Evolutionary conservation across 129 eudicot species (phyloP).

Genomic region (Calendula officinalis): DNA sequence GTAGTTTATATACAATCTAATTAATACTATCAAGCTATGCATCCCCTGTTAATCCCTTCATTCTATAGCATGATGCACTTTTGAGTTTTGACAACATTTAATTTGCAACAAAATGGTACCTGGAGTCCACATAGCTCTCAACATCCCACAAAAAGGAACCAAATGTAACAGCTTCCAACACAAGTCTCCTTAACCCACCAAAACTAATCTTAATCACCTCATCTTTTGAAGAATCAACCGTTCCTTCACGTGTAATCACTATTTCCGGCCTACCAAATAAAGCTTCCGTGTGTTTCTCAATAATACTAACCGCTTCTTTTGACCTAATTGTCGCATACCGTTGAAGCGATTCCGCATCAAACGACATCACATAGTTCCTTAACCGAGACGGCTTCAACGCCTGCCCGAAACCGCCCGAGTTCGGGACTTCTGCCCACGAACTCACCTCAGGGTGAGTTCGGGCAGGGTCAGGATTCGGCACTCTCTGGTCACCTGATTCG

Average conservation of each 20-base stretch:
- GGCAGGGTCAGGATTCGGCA: constrained; percentile 19
- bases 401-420: constrained; percentile 43
- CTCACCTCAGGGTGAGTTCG: constrained; percentile 64
- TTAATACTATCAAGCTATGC: constrained; percentile 13
- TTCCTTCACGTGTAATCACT: constrained; percentile 68
- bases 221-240: constrained; percentile 73
- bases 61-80: constrained; percentile 8
- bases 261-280: constrained; percentile 93
- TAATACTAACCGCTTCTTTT: constrained; percentile 70
- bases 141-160: constrained; percentile 99
- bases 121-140: constrained; percentile 81
- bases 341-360: constrained; percentile 82
- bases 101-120: constrained; percentile 70
- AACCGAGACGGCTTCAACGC: constrained; percentile 66
- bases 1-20: constrained; percentile 39
- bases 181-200: constrained; percentile 74
- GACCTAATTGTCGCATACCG: constrained; percentile 81
- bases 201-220: constrained; percentile 78
- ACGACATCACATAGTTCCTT: constrained; percentile 78
- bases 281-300: constrained; percentile 96
- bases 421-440: constrained; percentile 48
- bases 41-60: background rate
- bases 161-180: constrained; percentile 92
- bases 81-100: constrained; percentile 15
- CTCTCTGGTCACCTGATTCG: constrained; percentile 35